Conservation (phyloP, 805 yeast species). For the Jamesozyma lodderae region DNA sequence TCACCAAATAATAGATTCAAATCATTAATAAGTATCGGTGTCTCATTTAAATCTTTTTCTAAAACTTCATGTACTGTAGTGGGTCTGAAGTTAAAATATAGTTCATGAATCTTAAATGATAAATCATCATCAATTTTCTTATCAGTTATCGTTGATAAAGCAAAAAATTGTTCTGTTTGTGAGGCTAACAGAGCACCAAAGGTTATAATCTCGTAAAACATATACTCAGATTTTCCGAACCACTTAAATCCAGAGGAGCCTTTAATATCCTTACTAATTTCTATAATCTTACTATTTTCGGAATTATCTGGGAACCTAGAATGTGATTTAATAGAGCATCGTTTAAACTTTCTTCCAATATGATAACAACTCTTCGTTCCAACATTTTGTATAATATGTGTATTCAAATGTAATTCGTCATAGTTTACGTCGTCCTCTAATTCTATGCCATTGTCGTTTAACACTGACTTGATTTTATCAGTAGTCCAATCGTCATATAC, state of each 20-base stretch:
- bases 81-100: conserved; percentile 1
- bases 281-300: neutral
- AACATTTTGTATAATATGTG: conserved; percentile 12
- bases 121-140: too few species aligned
- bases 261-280: conserved; percentile 16
- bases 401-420: neutral
- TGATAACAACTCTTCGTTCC: conserved; percentile 17
- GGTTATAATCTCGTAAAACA: conserved; percentile 13
- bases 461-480: neutral
- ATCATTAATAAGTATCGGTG: conserved; percentile 37
- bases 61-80: neutral
- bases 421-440: neutral
- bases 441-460: neutral
- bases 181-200: neutral
- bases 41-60: neutral
- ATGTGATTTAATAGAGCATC: conserved; percentile 3
- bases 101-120: neutral
- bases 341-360: conserved; percentile 9
- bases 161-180: neutral
- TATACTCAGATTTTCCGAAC: conserved; percentile 19
- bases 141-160: neutral
- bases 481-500: neutral
- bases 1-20: conserved; percentile 64
- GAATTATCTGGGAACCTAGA: neutral
- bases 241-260: conserved; percentile 14